These are phyloP conservation scores for Globisporangium perplexum DNA, from an alignment of 352 stramenopile genomes.

Conservation along the genomic window DNA sequence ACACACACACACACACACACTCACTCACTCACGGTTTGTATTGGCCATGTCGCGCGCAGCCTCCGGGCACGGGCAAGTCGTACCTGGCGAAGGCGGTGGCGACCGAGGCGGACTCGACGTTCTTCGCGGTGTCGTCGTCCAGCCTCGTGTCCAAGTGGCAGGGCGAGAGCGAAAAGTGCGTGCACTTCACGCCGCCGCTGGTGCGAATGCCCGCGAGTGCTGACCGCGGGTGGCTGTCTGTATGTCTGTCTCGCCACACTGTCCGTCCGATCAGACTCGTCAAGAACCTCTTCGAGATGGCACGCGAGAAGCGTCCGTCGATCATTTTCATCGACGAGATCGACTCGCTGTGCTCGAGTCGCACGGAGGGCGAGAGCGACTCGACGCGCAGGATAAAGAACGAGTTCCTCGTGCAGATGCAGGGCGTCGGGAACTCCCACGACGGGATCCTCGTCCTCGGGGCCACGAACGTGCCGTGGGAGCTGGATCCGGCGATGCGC, in stretches of 20 bases:
- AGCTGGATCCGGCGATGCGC: constrained; percentile 95
- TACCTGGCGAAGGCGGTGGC: constrained; percentile 97
- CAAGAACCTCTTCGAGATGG: constrained; percentile 98
- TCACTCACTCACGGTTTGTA: neutral
- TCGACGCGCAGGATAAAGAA: constrained; percentile 96
- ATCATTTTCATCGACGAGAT: constrained; percentile 99
- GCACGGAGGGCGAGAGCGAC: constrained; percentile 94
- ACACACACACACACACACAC: no score
- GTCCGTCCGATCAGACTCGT: constrained; percentile 75
- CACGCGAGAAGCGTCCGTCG: constrained; percentile 88
- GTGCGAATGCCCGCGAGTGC: constrained; percentile 8
- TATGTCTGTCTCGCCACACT: neutral
- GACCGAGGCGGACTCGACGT: constrained; percentile 98
- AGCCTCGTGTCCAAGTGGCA: constrained; percentile 98
- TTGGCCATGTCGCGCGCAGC: constrained; percentile 20
- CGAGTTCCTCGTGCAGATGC: constrained; percentile 98
- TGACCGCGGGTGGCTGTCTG: neutral
- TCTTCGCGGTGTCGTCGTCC: constrained; percentile 98
- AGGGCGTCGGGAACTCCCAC: constrained; percentile 91
- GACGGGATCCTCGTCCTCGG: constrained; percentile 93
- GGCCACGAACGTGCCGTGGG: constrained; percentile 98
- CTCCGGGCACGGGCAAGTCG: constrained; percentile 92
- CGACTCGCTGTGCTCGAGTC: constrained; percentile 92
- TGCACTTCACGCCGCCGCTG: constrained; percentile 13
- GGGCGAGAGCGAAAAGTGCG: constrained; percentile 92